Evolutionary conservation across 805 yeast species (phyloP).

Genomic region (Metschnikowia amazonensis): DNA sequence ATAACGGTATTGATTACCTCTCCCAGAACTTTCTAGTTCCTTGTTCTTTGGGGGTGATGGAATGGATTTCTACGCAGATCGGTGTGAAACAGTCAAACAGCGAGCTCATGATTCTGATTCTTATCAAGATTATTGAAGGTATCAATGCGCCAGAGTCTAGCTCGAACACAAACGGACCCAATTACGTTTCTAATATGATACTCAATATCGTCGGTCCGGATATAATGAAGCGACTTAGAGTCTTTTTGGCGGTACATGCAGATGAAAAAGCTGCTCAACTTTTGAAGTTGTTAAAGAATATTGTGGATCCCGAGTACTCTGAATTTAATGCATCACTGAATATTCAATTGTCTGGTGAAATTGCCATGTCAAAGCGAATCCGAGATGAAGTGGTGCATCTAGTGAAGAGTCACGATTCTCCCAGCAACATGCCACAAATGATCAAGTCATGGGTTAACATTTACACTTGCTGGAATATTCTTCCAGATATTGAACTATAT

Average conservation of each 20-base stretch:
- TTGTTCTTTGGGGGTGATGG: conserved; percentile 40
- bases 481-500: conserved; percentile 3
- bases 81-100: conserved; percentile 13
- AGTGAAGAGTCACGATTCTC: not conserved
- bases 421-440: not conserved
- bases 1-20: conserved; percentile 83
- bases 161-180: conserved; percentile 8
- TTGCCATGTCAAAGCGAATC: conserved; percentile 1
- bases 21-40: conserved; percentile 71
- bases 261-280: conserved; percentile 8
- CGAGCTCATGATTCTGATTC: conserved; percentile 13
- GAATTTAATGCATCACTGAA: not conserved
- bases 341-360: not conserved
- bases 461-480: not conserved
- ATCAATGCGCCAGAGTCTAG: conserved; percentile 10
- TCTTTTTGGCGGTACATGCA: not conserved
- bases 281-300: conserved; percentile 5
- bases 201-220: conserved; percentile 15
- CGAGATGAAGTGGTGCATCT: conserved; percentile 7
- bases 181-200: conserved; percentile 13
- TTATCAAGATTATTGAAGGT: conserved; percentile 14
- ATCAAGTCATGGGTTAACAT: conserved; percentile 11
- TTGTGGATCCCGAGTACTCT: conserved; percentile 11
- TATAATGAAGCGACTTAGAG: conserved; percentile 6
- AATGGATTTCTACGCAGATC: conserved; percentile 25